Evolutionary conservation across 768 basidiomycete species (phyloP), one percentile per base, ranked within the genome.

Genomic region (Rhodotorula diobovata): DNA sequence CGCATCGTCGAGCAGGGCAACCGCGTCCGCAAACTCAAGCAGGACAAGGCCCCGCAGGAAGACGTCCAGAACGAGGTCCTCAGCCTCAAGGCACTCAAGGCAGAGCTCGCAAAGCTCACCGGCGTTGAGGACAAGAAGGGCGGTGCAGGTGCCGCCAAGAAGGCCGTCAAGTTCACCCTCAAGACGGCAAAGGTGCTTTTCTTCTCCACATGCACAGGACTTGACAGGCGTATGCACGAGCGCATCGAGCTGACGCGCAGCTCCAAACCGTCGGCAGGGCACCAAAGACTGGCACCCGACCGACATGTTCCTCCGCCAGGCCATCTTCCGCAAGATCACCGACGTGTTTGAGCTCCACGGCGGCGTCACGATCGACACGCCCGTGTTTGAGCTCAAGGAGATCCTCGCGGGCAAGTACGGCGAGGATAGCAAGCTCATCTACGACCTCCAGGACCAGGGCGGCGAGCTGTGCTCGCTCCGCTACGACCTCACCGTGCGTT

Each of bases 371-470:
- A 90, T 99, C 65, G 96, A 99, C 81, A 99, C 96, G 5, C 96
- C 96, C 63, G 94, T 98, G 12, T 98, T 99, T 77, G 96, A 98
- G 66, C 88, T 95, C 71, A 94, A 94, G 80, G 96, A 99, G 79
- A 88, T 99, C 67, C 82, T 98, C 54, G 87, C 93, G 1, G 95
- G 92, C 70, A 99, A 99, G 81, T 96, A 98, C 76, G 96, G 96
- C 63, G 96, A 99, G 81, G 96, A 98, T 79, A 85, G 88, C 50
- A 99, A 98, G 80, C 87, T 98, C 75, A 98, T 99, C 71, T 98
- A 96, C 79, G 96, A 98, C 81, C 85, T 99, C 60, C 87, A 89
- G 84, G 96, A 98, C 81, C 95, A 99, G 78, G 95, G 96, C 6
- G 96, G 96, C 12, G 96, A 99, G 81, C 87, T 98, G 78, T 88